Base-by-base conservation (phyloP, 495 filamentous ascomycete species). In the Penicillium verhagenii region DNA sequence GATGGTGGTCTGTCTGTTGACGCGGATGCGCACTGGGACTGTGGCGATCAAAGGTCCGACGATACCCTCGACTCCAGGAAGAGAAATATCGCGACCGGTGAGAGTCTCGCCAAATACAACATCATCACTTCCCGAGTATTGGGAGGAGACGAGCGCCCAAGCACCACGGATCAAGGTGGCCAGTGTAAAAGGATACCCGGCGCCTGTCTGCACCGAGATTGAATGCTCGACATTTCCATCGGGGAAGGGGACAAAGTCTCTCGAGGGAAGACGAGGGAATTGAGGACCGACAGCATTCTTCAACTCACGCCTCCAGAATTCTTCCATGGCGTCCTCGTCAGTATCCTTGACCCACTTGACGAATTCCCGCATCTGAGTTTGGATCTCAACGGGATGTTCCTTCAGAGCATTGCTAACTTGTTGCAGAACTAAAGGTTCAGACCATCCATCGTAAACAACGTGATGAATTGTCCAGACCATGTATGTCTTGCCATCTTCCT, bases 401-500 rank as follows among this genome's bases (percentile, higher is more conserved):
- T 66, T 48, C 50, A 74, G 64, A 9, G 64, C 65, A 21, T 70
- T 60, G 45, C 77, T 77, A 19, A 86, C 77, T 48, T 79, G 72
- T 14, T 84, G 69, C 6, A 86, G 69, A 11, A 87, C 71, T 0
- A 86, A 59, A 6, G 75, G 73, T 65, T 84, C 76, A 7, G 78
- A 84, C 82, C 84, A 88, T 16, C 85, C 85, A 49, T 90, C 86
- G 53, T 89, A 91, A 2, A 89, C 60, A 1, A 81, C 80, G 51
- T 90, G 86, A 54, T 89, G 86, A 45, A 86, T 75, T 2, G 83
- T 88, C 68, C 83, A 77, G 6, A 86, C 73, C 57, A 87, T 81
- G 53, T 79, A 72, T 14, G 59, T 60, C 35, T 65, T 72, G 23
- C 57, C 65, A 16, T 70, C 64, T 4, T 52, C 62, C 18, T 28